Base-by-base conservation (phyloP, 106 monocot genomes). In the Dendrobium officinale region DNA sequence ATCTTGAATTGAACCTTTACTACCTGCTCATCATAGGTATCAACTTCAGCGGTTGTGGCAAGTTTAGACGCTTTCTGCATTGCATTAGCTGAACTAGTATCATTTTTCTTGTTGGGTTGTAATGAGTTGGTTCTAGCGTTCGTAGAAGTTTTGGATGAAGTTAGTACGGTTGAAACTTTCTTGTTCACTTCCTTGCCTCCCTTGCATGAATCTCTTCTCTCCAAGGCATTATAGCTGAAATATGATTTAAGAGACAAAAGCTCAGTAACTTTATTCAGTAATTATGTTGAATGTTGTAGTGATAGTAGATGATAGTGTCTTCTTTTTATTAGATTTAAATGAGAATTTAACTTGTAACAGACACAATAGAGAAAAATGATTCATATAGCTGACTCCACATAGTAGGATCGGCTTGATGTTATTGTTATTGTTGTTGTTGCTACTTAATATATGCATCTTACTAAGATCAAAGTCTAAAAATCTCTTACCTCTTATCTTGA, bases 161-260 rank as follows among this genome's bases (percentile, higher is more conserved):
- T 59, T 58, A 92, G 93, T 64, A 79, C 13, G 16, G 87, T 55
- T 70, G 80, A 80, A 4, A 85, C 27, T 84, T 80, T 92, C 78
- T 85, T 97, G 31, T 85, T 86, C 55, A 77, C 73, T 58, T 97
- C 97, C 75, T 92, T 97, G 26, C 85, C 97, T 75, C 97, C 97
- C 80, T 91, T 97, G 77, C 86, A 88, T 78, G 81, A 51, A 70
- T 97, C 97, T 82, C 97, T 90, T 84, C 97, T 90, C 54, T 97
- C 97, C 74, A 89, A 55, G 15, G 97, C 77, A 83, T 97, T 97
- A 80, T 97, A 97, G 80, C 97, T 97, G 84, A 8, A 73, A 74
- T 5, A 43, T 42, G n/a, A 74, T 37, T 51, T 72, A 41, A 73
- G 22, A 83, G 19, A 40, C 15, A 0, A 56, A 10, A 33, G 20